phyloP scores from a whole-genome alignment of 2,329 filamentous ascomycete species.

The Penicillium verrucosum region DNA sequence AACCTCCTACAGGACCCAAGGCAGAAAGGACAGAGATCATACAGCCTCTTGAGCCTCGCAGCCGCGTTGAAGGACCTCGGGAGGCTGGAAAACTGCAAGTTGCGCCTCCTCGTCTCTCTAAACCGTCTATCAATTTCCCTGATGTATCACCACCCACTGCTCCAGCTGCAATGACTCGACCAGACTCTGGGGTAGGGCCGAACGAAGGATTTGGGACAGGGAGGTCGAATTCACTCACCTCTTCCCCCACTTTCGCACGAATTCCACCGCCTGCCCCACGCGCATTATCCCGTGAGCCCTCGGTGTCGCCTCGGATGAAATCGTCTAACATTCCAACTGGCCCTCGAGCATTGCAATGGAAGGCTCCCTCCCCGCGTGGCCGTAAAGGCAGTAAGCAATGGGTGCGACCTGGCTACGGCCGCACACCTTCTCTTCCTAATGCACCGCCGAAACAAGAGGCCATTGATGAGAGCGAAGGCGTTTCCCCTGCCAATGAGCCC shows the following conservation, averaged over 20 bases:
- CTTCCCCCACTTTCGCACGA: constrained; percentile 29
- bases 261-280: constrained; percentile 25
- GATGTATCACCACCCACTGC: constrained; percentile 38
- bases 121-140: constrained; percentile 22
- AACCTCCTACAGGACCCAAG: constrained; percentile 46
- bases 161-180: constrained; percentile 35
- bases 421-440: constrained; percentile 20
- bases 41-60: constrained; percentile 23
- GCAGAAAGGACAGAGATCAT: constrained; percentile 36
- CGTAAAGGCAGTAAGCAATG: constrained; percentile 40
- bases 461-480: constrained; percentile 29
- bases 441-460: constrained; percentile 32
- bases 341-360: constrained; percentile 39
- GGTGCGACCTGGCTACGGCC: constrained; percentile 37
- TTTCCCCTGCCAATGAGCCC: constrained; percentile 19
- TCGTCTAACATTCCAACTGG: constrained; percentile 41
- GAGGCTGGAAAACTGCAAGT: constrained; percentile 28
- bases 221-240: constrained; percentile 19
- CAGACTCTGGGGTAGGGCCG: constrained; percentile 20
- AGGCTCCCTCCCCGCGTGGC: constrained; percentile 28
- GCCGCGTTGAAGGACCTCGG: constrained; percentile 21
- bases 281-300: constrained; percentile 30
- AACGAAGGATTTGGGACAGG: constrained; percentile 19
- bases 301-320: constrained; percentile 38
- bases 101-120: constrained; percentile 23